Evolutionary conservation across 1,284 basidiomycete genomes (phyloP), one percentile per base, ranked within the genome.

Genomic region (Cystobasidium slooffiae): DNA sequence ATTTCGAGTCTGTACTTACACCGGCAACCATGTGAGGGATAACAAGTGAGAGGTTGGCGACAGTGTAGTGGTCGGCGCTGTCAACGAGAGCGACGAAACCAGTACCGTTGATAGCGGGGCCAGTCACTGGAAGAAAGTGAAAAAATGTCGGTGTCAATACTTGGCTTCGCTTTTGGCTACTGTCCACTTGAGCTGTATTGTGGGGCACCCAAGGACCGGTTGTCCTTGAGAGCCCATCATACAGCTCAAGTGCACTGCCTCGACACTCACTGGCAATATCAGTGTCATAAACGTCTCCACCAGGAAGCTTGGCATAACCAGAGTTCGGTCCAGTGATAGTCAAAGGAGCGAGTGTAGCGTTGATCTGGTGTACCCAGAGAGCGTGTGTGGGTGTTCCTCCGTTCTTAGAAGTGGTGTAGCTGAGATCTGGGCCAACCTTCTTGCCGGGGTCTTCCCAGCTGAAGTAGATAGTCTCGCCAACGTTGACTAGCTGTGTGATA

Each of bases 291-390:
- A 76, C 59, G 41, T 46, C 52, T 12, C 44, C 65, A 20, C 37
- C 51, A n/a, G 70, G 69, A 12, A 73, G 52, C 24, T 59, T 51
- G 22, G 62, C 63, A 46, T 58, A 73, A 24, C 69, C 75, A 41
- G 75, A 61, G 47, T 73, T 73, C 2, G 52, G 47, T 43, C 62
- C 55, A 65, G 63, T 68, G 16, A 74, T 16, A 44, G 68, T 67
- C 49, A 76, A 55, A 22, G 75, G 75, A 20, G 68, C 59, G 31
- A 86, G 89, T 16, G 88, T 89, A n/a, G 85, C 85, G 83, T 89
- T 89, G 67, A 88, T 81, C 80, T 89, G 88, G 37, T 84, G 85
- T 58, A 89, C 85, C 85, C 86, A 88, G 49, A 85, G 87, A 56
- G 82, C 84, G 55, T 78, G 86, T 82, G 83, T 75, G 41, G 74